Base-by-base conservation (phyloP, 75 land plant species). In the Picea sitchensis region DNA sequence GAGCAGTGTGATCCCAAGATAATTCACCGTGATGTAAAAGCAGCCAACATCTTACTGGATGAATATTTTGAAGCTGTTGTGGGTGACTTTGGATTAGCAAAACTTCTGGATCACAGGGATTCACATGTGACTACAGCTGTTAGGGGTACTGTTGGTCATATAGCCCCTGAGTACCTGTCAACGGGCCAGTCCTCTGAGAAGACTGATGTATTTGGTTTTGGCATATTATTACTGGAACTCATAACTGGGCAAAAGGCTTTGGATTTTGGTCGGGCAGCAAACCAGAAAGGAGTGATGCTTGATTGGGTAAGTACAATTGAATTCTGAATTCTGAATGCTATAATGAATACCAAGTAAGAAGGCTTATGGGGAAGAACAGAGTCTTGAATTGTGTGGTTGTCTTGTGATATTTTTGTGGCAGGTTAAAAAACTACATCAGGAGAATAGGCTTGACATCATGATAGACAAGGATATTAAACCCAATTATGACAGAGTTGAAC, bases 1-100 rank as follows among this genome's bases (percentile, higher is more conserved):
- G 96, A 90, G 86, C 94, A 95, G 75, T 93, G 96, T 81, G 96
- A 95, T 80, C 98, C 98, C 21, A 95, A 95, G 88, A 95, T 95
- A 62, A 95, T 95, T 58, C 98, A 95, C 81, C 86, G 98, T 36
- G 99, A 96, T 84, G 99, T 96, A 47, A 96, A 96, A 79, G 99
- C 99, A 31, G 96, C 99, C 47, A 96, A 96, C 38, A 94, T 96
- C 75, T 79, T 94, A 80, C 96, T 94, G 47, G 94, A 94, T 82
- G 96, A 94, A 23, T 87, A 84, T 57, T 88, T 82, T 76, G 94
- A 92, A 69, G 94, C 94, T 38, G 85, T 92, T 36, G 96, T 94
- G 1, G 96, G 94, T 36, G 96, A 94, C 82, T 94, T 94, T 78
- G 96, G 96, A 38, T 76, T 94, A 61, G 94, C 96, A 59, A 94